Base-by-base conservation (phyloP, 2,329 filamentous ascomycete species). In the Epichloe sp. region DNA sequence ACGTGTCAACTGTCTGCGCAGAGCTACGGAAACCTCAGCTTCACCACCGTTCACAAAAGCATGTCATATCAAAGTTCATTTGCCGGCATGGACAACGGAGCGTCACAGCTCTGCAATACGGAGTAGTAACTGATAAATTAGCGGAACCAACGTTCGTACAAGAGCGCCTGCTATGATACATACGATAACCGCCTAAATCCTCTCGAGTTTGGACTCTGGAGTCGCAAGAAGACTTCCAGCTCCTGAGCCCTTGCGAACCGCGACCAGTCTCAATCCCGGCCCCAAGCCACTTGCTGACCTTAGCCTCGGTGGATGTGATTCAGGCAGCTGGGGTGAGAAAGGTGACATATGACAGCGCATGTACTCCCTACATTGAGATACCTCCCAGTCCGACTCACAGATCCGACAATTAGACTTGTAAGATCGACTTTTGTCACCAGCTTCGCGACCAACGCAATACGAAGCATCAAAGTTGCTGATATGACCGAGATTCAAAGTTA, bases 231-330 rank as follows among this genome's bases (percentile, higher is more conserved):
- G 23, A 26, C 23, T 26, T 26, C 23, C 23, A 26, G 23, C 23
- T 26, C 23, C 23, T 26, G 23, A 26, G 23, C 23, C 23, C 23
- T 26, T 26, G 23, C 23, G 23, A 26, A 26, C 23, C 1, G 23
- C 23, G 23, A 26, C 23, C 23, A 26, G 23, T 26, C 23, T 26
- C 23, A 54, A 49, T 54, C 44, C 48, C 42, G 35, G 55, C 49
- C 52, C 53, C 51, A 58, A 57, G 50, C 60, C 56, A 48, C 51
- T 59, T 59, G 53, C 48, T 23, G 54, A 57, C 36, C 52, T 62
- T 62, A 60, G 58, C 41, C 41, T 21, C 23, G 43, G 46, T 48
- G 44, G 51, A 52, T 54, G 52, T 52, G 46, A 54, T 47, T 17
- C 42, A 53, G 55, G 52, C 11, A 21, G 31, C 37, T 42, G 40